Percentiles rank a stretch among this genome's conserved stretches.
These are phyloP conservation scores for Tinospora cordifolia DNA, from an alignment of 164 flowering plant genomes.

Conservation along the genomic window DNA sequence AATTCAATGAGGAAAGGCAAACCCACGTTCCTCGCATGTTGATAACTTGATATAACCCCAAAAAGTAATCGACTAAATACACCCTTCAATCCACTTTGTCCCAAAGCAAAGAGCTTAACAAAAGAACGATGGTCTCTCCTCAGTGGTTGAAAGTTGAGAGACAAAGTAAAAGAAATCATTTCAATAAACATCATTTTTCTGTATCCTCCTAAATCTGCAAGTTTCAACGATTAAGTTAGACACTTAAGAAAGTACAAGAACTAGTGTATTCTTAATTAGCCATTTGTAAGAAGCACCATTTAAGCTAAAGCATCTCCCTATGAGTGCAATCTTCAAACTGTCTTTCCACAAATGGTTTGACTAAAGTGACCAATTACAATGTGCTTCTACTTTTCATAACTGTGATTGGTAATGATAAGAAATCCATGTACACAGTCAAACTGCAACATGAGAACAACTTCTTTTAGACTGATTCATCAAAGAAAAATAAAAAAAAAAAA, in stretches of 20 bases:
- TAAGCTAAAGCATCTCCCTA: background rate
- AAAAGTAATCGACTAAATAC: background rate
- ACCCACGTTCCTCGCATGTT: background rate
- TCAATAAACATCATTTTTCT: background rate
- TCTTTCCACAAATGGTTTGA: background rate
- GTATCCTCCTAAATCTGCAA: background rate
- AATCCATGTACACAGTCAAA: background rate
- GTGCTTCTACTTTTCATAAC: background rate
- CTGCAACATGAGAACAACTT: background rate
- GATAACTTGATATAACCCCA: background rate
- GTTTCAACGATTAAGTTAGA: background rate
- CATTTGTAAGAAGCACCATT: background rate
- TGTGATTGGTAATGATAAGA: background rate
- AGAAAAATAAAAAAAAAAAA: background rate
- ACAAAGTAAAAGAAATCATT: background rate
- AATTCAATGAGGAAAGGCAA: background rate
- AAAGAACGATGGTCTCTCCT: background rate
- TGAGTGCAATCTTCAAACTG: background rate
- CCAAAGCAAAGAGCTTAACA: background rate
- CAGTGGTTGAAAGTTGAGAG: no score
- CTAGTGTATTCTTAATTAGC: background rate
- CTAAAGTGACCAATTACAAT: background rate
- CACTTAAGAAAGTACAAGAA: background rate
- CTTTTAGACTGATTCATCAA: background rate
- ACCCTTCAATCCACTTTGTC: background rate